Evolutionary conservation across 306 rosid species (phyloP), one percentile per base, ranked within the genome.

Genomic region (Mucuna pruriens): DNA sequence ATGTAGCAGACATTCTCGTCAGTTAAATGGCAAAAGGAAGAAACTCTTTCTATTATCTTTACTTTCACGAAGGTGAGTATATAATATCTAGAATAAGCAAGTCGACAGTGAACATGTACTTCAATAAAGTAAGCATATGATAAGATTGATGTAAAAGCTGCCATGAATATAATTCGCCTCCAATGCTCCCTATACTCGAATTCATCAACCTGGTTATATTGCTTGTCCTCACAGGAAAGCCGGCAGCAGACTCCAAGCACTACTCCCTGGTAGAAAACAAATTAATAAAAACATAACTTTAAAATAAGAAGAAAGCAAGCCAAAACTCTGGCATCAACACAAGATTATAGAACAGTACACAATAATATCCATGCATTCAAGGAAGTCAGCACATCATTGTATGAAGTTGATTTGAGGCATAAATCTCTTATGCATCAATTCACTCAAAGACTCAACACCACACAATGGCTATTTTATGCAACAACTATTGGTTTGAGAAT

Each of bases 181-280:
- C 57, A 80, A 65, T 57, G 48, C 44, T 58, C 39, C 76, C 48
- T 51, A 52, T 57, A 49, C 63, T 57, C 62, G 38, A 60, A 16
- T 60, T 34, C 80, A 54, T 63, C 80, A 76, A 83, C 78, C 77
- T 9, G 54, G 33, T 48, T 58, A 19, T 51, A 16, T 31, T n/a
- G 76, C 81, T 74, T 48, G 82, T 61, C 73, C 71, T 84, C 84
- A 83, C 84, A 72, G 84, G 75, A 80, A 52, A 38, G 64, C n/a
- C 29, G 42, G 73, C 38, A 11, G 71, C 34, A 31, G 73, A 23
- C 9, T 57, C 68, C 29, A 80, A 23, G 25, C 71, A 54, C 66
- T 79, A 79, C 58, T 84, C 84, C 87, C 87, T 84, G 42, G 23
- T 46, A 61, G 40, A 68, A 44, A 66, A 68, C 19, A 71, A 60